A percentile compares a stretch with the other conserved stretches of the same genome.
These are phyloP conservation scores for Backusella circina DNA, from an alignment of 192 early-diverging fungal genomes.

Conservation along the genomic window DNA sequence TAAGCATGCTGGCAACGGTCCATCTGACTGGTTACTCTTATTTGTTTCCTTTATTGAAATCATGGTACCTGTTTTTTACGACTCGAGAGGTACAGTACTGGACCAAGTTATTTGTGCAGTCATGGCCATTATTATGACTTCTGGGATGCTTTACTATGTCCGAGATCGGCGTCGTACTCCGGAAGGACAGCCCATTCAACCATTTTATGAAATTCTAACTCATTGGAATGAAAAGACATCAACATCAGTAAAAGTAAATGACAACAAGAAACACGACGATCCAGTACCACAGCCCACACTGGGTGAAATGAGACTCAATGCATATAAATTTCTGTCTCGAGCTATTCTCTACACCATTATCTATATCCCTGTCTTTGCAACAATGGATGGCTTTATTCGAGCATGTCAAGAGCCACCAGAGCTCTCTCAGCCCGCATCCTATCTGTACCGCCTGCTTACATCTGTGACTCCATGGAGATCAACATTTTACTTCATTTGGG, in stretches of 20 bases:
- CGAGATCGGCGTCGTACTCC: neutral
- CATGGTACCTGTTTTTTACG: neutral
- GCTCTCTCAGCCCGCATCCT: neutral
- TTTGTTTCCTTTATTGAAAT: neutral
- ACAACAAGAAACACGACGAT: neutral
- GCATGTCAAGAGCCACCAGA: neutral
- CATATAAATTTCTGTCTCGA: neutral
- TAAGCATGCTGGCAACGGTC: neutral
- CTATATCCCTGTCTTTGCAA: neutral
- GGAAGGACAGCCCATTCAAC: neutral
- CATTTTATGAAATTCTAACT: slow-evolving; percentile 5
- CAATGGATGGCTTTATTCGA: slow-evolving; percentile 9
- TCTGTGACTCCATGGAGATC: neutral
- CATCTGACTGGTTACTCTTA: neutral
- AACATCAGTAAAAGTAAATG: neutral
- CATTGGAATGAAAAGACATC: slow-evolving; percentile 10
- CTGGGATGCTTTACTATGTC: slow-evolving; percentile 3
- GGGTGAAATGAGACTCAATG: neutral
- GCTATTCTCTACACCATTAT: neutral
- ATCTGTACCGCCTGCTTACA: neutral
- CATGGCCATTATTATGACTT: slow-evolving; percentile 6
- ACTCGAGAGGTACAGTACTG: neutral
- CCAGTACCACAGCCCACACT: neutral
- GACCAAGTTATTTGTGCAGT: slow-evolving; percentile 1
- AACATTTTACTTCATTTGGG: slow-evolving; percentile 3